Evolutionary conservation across 768 basidiomycete genomes (phyloP).

Genomic region (Suillus ampliporus): DNA sequence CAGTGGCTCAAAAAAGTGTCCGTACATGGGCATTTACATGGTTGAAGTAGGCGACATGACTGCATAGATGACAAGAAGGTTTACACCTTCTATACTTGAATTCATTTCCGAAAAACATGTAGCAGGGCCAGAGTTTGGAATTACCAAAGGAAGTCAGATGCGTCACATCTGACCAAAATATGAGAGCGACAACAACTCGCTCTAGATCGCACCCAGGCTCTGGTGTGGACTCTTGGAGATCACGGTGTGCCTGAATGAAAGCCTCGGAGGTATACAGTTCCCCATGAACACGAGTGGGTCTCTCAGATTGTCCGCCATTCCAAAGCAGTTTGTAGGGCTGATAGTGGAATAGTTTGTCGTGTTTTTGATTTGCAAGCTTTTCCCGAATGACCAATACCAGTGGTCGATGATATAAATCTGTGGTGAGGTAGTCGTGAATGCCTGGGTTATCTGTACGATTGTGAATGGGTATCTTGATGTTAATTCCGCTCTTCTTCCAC

Average conservation of each 20-base stretch:
- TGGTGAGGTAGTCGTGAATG: background rate
- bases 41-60: slow-evolving; percentile 19
- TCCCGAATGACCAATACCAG: slow-evolving; percentile 20
- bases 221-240: slow-evolving; percentile 21
- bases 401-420: slow-evolving; percentile 18
- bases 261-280: slow-evolving; percentile 25
- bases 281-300: slow-evolving; percentile 17
- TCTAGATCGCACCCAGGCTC: slow-evolving; percentile 22
- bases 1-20: no score
- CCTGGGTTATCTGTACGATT: slow-evolving; percentile 8
- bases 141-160: slow-evolving; percentile 37
- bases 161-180: slow-evolving; percentile 41
- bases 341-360: slow-evolving; percentile 22
- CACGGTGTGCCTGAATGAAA: slow-evolving; percentile 22
- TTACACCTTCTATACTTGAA: slow-evolving; percentile 25
- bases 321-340: slow-evolving; percentile 26
- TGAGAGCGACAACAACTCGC: slow-evolving; percentile 23
- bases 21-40: background rate
- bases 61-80: slow-evolving; percentile 17
- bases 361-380: slow-evolving; percentile 18
- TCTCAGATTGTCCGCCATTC: background rate
- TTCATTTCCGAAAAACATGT: slow-evolving; percentile 29
- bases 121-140: slow-evolving; percentile 32
- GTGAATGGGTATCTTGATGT: slow-evolving; percentile 18
- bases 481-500: slow-evolving; percentile 18